Conservation (phyloP, 176 grass and related monocot genomes). For the Rhynchospora breviuscula region DNA sequence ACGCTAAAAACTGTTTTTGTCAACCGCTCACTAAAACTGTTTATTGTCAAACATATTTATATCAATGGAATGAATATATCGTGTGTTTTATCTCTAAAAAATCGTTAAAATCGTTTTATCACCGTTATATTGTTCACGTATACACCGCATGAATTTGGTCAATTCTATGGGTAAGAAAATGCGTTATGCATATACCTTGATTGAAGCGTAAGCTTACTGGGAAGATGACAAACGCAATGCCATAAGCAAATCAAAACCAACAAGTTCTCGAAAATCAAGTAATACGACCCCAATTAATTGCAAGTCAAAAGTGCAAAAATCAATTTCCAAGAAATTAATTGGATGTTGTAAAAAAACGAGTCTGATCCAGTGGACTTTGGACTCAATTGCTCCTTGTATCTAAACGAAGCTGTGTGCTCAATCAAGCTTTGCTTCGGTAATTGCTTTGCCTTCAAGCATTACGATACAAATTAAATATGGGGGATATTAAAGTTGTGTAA, state of each 20-base stretch:
- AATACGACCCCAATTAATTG: constrained; percentile 3
- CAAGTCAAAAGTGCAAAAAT: constrained; percentile 11
- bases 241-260: background rate
- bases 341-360: background rate
- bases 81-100: no score
- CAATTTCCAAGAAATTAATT: background rate
- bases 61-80: no score
- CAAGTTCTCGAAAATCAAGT: constrained; percentile 6
- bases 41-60: no score
- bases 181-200: background rate
- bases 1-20: no score
- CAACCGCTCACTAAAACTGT: no score
- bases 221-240: background rate
- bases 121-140: background rate
- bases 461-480: background rate
- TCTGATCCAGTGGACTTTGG: background rate
- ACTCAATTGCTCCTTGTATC: background rate
- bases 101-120: no score
- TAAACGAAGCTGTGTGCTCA: background rate
- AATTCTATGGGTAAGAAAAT: background rate
- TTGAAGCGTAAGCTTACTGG: background rate
- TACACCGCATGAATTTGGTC: no score
- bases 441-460: background rate
- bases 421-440: background rate
- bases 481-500: background rate